Conservation (phyloP, 345 rosid genomes). For the Linum lewisii region DNA sequence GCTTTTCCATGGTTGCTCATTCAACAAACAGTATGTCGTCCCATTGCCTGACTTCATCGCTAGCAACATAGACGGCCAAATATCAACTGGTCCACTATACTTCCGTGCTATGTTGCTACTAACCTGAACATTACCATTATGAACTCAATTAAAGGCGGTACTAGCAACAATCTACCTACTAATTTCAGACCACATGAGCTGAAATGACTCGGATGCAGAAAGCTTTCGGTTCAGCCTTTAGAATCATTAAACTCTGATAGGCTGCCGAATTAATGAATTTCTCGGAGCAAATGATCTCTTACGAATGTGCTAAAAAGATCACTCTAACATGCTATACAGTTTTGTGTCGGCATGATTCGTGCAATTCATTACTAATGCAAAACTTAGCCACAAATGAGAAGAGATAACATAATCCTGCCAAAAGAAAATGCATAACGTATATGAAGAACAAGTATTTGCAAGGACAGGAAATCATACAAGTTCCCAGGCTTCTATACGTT, state of each 20-base stretch:
- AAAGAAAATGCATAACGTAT: neutral
- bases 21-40: constrained; percentile 28
- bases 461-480: constrained; percentile 32
- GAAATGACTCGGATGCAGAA: neutral
- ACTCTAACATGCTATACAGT: neutral
- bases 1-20: constrained; percentile 53
- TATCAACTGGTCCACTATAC: constrained; percentile 63
- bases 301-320: neutral
- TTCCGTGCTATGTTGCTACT: constrained; percentile 63
- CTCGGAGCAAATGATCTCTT: neutral
- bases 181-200: neutral
- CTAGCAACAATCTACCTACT: too few species aligned
- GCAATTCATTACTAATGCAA: neutral
- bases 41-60: constrained; percentile 13
- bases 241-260: neutral
- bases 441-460: constrained; percentile 1
- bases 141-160: neutral
- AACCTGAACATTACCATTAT: constrained; percentile 25
- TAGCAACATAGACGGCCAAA: constrained; percentile 46
- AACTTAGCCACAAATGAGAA: neutral
- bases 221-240: neutral
- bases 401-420: neutral
- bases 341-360: neutral
- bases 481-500: constrained; percentile 68
- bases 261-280: neutral